These are phyloP conservation scores for Oryza glumipatula DNA, from an alignment of 176 grass and related monocot genomes.

Conservation along the genomic window DNA sequence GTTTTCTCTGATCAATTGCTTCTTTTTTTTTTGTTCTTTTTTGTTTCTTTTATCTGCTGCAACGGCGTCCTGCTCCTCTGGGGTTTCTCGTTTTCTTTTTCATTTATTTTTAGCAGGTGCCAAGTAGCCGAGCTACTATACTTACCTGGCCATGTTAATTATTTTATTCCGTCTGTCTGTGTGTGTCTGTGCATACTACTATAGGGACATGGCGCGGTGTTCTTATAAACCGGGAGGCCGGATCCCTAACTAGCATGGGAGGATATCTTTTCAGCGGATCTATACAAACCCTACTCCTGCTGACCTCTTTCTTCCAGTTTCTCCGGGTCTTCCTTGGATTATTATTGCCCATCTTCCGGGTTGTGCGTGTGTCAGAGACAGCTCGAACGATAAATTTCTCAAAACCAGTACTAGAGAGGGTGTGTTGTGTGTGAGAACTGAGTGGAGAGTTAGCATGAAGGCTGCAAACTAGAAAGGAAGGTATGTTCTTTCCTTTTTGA, in stretches of 20 bases:
- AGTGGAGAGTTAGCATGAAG: slow-evolving; percentile 27
- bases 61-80: slow-evolving; percentile 5
- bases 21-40: background rate
- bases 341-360: slow-evolving; percentile 25
- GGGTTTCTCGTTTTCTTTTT: slow-evolving; percentile 15
- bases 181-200: background rate
- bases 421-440: background rate
- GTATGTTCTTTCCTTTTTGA: slow-evolving; percentile 55
- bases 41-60: background rate
- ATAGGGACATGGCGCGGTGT: slow-evolving; percentile 52
- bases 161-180: slow-evolving; percentile 46
- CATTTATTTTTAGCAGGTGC: background rate
- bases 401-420: slow-evolving; percentile 1
- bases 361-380: slow-evolving; percentile 40
- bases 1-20: background rate
- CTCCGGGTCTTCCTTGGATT: slow-evolving; percentile 39
- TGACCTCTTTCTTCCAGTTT: slow-evolving; percentile 57
- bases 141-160: slow-evolving; percentile 21
- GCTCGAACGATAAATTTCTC: slow-evolving; percentile 22
- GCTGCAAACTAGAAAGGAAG: slow-evolving; percentile 32
- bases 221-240: slow-evolving; percentile 41
- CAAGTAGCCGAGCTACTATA: slow-evolving; percentile 26
- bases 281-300: slow-evolving; percentile 45
- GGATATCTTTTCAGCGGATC: slow-evolving; percentile 47
- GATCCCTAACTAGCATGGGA: slow-evolving; percentile 48